Conservation (phyloP, 257 asterid species). For the Oldenlandia corymbosa region DNA sequence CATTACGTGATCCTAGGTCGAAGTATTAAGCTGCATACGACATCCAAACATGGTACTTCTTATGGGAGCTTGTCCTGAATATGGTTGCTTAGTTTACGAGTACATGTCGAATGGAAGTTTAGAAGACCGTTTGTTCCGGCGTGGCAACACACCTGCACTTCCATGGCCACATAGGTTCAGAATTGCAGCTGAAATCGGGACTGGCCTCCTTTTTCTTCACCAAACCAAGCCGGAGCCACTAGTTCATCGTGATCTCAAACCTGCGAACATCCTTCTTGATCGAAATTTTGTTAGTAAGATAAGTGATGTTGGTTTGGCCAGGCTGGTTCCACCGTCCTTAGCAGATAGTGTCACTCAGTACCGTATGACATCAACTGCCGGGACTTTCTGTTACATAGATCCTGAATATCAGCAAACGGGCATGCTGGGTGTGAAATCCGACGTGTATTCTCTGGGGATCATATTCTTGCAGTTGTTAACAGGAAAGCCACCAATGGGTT, state of each 20-base stretch:
- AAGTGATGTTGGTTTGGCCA: constrained; percentile 84
- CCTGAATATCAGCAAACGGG: constrained; percentile 98
- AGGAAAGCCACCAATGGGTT: constrained; percentile 76
- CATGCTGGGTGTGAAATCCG: constrained; percentile 95
- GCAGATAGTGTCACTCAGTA: constrained; percentile 84
- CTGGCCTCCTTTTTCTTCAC: constrained; percentile 85
- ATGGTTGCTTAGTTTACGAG: constrained; percentile 89
- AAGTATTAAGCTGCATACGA: constrained; percentile 78
- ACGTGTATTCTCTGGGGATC: constrained; percentile 76
- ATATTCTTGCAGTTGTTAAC: constrained; percentile 76
- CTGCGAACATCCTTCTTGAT: constrained; percentile 78
- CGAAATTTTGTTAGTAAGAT: constrained; percentile 83
- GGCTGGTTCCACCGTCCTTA: constrained; percentile 88
- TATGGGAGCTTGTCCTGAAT: constrained; percentile 95
- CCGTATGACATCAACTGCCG: constrained; percentile 89
- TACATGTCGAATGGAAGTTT: constrained; percentile 85
- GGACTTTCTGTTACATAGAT: constrained; percentile 93
- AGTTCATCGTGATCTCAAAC: constrained; percentile 87
- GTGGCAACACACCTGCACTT: constrained; percentile 59
- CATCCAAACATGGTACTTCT: constrained; percentile 98
- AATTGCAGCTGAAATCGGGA: constrained; percentile 78
- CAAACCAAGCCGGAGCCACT: constrained; percentile 93
- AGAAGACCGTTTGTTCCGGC: constrained; percentile 69
- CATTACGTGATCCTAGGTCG: constrained; percentile 43
- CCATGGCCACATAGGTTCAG: constrained; percentile 83